Conservation (phyloP, 805 yeast species). For the Candida tallmaniae region DNA sequence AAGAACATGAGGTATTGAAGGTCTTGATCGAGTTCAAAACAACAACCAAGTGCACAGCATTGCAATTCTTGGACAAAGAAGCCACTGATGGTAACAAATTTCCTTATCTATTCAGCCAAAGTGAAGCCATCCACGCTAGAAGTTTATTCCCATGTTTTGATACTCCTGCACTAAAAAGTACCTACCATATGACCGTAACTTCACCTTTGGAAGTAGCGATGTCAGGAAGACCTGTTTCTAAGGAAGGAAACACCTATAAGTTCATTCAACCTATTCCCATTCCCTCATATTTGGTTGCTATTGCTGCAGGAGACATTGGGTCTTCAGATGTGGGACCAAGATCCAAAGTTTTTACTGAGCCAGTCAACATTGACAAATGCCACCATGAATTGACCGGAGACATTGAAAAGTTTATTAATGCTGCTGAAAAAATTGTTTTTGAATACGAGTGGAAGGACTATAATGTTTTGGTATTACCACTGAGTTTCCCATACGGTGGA, state of each 20-base stretch:
- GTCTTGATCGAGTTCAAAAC: conserved; percentile 60
- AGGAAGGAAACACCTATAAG: conserved; percentile 6
- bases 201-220: conserved; percentile 70
- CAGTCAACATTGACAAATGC: conserved; percentile 59
- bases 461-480: conserved; percentile 76
- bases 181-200: conserved; percentile 51
- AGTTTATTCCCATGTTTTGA: conserved; percentile 87
- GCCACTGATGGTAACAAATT: conserved; percentile 68
- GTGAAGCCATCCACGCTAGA: conserved; percentile 90
- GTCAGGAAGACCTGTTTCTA: conserved; percentile 52
- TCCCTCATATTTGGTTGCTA: conserved; percentile 77
- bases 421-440: conserved; percentile 74
- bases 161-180: conserved; percentile 78
- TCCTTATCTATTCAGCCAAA: conserved; percentile 79
- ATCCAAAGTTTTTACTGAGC: conserved; percentile 78
- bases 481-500: conserved; percentile 83
- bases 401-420: conserved; percentile 70
- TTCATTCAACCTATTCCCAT: conserved; percentile 79
- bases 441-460: conserved; percentile 82
- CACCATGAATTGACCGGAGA: conserved; percentile 78
- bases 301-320: conserved; percentile 77
- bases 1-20: conserved; percentile 11
- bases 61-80: conserved; percentile 75
- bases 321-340: conserved; percentile 77
- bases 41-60: conserved; percentile 72